Base-by-base conservation (phyloP, 345 rosid species). In the Camelina laxa region DNA sequence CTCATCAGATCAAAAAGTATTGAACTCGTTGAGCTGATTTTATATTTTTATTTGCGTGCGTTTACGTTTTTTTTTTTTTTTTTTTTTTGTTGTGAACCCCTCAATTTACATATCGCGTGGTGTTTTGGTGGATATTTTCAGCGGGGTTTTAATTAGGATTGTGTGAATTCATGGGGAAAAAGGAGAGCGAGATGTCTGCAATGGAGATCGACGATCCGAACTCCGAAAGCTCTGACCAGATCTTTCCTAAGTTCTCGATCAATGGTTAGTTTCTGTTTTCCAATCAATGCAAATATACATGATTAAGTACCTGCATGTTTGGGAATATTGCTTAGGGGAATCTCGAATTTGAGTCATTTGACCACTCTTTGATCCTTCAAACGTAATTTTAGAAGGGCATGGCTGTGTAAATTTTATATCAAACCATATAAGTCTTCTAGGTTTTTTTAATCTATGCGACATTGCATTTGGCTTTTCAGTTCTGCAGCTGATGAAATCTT, bases 401-500 rank as follows among this genome's bases (percentile, higher is more conserved):
- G 27, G 9, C 22, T 67, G n/a, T 16, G 44, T 22, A 22, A 49
- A 21, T 70, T 15, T 9, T 9, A 6, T 50, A 17, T 63, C 21
- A 64, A 22, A 42, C 19, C 12, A 3, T 70, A 53, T 20, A 4
- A 13, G 2, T 50, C 1, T 7, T 38, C 5, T 20, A 56, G 11
- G 24, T 58, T 61, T 60, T 60, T 24, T 42, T 48, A 69, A 69
- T 45, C 24, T 13, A 15, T 76, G 45, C 7, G 31, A 47, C 3
- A 27, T 36, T 39, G 63, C 69, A 65, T 67, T 54, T 30, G 62
- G 47, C 2, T 68, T 58, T 53, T 36, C 85, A 95, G 99, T 92
- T 67, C 75, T 95, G 85, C 96, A 90, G 86, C 88, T 95, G 50
- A 81, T 90, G 75, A 95, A 92, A 74, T 77, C 97, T 60, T 87